Base-by-base conservation (phyloP, 257 asterid species). In the Solanum sitiens region DNA sequence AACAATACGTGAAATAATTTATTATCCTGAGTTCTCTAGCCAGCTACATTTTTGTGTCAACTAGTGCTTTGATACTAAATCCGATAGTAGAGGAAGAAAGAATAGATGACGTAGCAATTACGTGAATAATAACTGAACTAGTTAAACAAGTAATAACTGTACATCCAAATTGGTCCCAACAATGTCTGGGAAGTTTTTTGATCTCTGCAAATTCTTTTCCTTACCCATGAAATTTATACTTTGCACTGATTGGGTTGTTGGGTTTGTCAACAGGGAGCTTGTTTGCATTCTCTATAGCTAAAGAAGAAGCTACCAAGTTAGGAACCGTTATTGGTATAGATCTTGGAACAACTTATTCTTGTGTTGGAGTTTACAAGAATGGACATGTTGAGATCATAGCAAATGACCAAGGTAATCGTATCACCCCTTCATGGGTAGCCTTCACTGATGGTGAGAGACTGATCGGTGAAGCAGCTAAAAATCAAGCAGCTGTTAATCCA, bases 401-500 rank as follows among this genome's bases (percentile, higher is more conserved):
- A 2, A 95, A 95, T 21, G 98, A 95, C 83, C 96, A 94, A 89
- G 98, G 96, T 83, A 95, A 95, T 91, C 94, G 98, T 9, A 94
- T 94, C 84, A 95, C 96, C 83, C 98, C 98, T 23, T 95, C 97
- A 1, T 94, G 97, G 98, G 98, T 94, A 45, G 96, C 88, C 39
- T 95, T 95, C 93, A 93, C 97, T 25, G 94, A 94, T 39, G 61
- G 63, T 11, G 97, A 95, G 90, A 92, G 98, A 89, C 89, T 95
- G 93, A 94, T 95, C 61, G 98, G 97, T 39, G 97, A 95, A 90
- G 97, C 97, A 86, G 97, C 95, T 6, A 95, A 95, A 93, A 95
- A 94, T 90, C 96, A 89, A 80, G 97, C 97, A 68, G 93, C 96
- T 80, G 89, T 89, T 37, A 95, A 95, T 87, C 91, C 98, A 0